phyloP scores from a whole-genome alignment of 2,329 filamentous ascomycete species.

The Nigrospora oryzae region DNA sequence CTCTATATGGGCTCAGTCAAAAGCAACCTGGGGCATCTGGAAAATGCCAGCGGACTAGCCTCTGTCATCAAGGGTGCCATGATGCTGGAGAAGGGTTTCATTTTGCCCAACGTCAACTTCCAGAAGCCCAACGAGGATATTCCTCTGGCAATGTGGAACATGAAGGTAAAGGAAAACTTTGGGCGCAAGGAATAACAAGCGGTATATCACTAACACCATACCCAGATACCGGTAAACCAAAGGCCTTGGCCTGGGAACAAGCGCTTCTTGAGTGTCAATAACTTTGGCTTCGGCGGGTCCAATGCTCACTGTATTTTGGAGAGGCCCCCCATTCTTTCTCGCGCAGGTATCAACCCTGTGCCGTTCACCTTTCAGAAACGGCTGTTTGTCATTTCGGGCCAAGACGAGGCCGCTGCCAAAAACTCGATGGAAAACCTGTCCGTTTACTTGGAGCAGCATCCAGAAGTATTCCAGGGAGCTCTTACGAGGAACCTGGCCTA shows the following conservation, averaged over 20 bases:
- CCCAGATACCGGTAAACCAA: conserved; percentile 9
- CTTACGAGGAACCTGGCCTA: conserved; percentile 18
- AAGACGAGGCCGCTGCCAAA: conserved; percentile 10
- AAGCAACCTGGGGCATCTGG: conserved; percentile 43
- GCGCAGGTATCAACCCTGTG: too few relatives aligned
- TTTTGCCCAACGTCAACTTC: conserved; percentile 33
- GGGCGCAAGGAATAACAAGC: background rate
- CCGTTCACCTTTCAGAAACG: conserved; percentile 2
- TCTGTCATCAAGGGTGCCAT: conserved; percentile 43
- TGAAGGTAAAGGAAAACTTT: conserved; percentile 6
- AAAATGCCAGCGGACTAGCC: conserved; percentile 40
- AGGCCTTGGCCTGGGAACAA: conserved; percentile 11
- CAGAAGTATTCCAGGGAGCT: conserved; percentile 12
- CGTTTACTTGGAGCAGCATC: conserved; percentile 14
- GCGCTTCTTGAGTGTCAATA: conserved; percentile 19
- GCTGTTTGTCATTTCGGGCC: conserved; percentile 9
- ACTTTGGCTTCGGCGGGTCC: conserved; percentile 25
- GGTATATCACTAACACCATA: conserved; percentile 1
- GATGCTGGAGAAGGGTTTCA: conserved; percentile 32
- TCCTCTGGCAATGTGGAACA: conserved; percentile 13
- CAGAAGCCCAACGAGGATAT: conserved; percentile 22
- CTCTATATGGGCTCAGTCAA: conserved; percentile 40
- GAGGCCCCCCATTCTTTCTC: conserved; percentile 5
- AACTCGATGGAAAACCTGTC: conserved; percentile 14
- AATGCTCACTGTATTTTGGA: conserved; percentile 24